Evolutionary conservation across 169 alveolate species (phyloP).

Genomic region (Cryptosporidium sp.): DNA sequence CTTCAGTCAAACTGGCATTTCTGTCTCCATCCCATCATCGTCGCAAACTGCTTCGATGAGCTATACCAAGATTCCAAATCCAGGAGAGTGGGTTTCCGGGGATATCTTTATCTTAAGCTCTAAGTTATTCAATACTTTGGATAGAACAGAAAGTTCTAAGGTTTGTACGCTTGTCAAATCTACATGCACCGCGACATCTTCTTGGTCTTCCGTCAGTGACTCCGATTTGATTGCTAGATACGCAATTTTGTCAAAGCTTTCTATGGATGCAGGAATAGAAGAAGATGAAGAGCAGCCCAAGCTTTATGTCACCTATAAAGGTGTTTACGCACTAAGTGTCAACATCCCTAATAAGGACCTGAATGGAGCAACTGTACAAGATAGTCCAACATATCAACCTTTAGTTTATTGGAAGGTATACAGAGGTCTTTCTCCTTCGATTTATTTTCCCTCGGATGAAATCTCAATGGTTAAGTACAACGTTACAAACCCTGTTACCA

Average conservation of each 20-base stretch:
- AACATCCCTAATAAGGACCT: neutral
- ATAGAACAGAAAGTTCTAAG: neutral
- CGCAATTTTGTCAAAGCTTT: conserved; percentile 22
- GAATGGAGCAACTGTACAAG: conserved; percentile 31
- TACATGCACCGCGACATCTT: conserved; percentile 7
- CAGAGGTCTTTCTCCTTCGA: conserved; percentile 37
- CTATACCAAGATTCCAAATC: neutral
- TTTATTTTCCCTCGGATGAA: neutral
- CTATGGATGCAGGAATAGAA: conserved; percentile 23
- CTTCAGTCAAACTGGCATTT: conserved; percentile 47
- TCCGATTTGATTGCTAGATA: conserved; percentile 21
- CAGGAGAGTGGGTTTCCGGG: conserved; percentile 66
- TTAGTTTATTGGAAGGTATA: conserved; percentile 26
- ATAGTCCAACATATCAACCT: conserved; percentile 69
- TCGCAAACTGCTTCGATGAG: conserved; percentile 13
- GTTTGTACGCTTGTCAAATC: conserved; percentile 19
- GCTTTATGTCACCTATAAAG: conserved; percentile 34
- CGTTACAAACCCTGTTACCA: conserved; percentile 20
- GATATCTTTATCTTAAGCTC: conserved; percentile 60
- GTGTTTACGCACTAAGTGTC: conserved; percentile 12
- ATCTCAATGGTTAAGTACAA: neutral
- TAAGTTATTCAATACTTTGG: neutral
- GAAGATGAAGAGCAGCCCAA: conserved; percentile 14
- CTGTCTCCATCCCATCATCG: conserved; percentile 13
- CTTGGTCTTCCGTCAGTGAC: conserved; percentile 10